Evolutionary conservation across 2,329 filamentous ascomycete species (phyloP), one percentile per base, ranked within the genome.

Genomic region (Ceratocystis eucalypticola): DNA sequence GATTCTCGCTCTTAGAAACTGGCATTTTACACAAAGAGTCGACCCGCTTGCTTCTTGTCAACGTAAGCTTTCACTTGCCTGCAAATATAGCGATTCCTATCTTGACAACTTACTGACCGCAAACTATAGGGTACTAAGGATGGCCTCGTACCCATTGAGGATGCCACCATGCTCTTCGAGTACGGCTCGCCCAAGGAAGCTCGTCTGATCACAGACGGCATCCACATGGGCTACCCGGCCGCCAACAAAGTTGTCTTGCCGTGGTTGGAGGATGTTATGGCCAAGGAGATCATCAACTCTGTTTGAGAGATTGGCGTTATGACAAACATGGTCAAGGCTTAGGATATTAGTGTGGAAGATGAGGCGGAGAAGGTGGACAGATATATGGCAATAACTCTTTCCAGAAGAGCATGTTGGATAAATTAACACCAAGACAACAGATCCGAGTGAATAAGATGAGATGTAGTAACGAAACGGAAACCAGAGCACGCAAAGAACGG

Each of bases 201-300:
- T 33, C 65, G 71, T 62, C 86, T 88, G 74, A 86, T 87, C 68
- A 75, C 80, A 0, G 81, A 81, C 0, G 76, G 82, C 41, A 72
- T 86, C 69, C 85, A 88, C 70, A 88, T 88, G 85, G 85, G 85
- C 12, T 88, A 88, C 71, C 85, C 86, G 3, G 73, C 79, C 71
- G 82, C 83, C 0, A 85, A 85, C 69, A 73, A 71, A 2, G 75
- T 76, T 3, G 81, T 85, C 28, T 85, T 84, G 71, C 81, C 83
- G 1, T 86, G 82, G 83, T 82, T 85, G 78, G 82, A 85, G 71
- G 74, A 76, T 66, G 79, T 84, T 1, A 79, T 84, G 76, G 70
- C 59, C 33, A 63, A 30, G 28, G 63, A 63, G n/a, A 33, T 22
- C 5, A 37, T 65, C 15, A 7, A 46, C 2, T 2, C 17, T 37